phyloP scores from a whole-genome alignment of 2,329 filamentous ascomycete species.

The Ophiognomonia clavigignenti-juglandacearum region DNA sequence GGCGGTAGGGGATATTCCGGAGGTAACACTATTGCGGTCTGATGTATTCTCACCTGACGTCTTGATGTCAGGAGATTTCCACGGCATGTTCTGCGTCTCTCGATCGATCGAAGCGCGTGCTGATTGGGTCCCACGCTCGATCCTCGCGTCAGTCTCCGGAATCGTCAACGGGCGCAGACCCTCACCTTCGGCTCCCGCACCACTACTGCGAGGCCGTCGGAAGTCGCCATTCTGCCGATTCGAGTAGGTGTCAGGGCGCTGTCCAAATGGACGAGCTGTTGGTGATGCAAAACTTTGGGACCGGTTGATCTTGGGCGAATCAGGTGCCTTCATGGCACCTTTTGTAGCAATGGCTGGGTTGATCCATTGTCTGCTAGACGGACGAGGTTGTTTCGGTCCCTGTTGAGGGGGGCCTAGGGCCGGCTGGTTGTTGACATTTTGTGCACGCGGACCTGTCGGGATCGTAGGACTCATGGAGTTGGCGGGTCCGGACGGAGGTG shows the following conservation, averaged over 20 bases:
- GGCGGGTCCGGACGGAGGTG: slow-evolving; percentile 36
- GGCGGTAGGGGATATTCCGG: slow-evolving; percentile 13
- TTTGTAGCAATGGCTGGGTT: slow-evolving; percentile 44
- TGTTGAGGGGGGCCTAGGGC: slow-evolving; percentile 21
- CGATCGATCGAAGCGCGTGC: slow-evolving; percentile 27
- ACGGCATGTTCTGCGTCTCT: slow-evolving; percentile 19
- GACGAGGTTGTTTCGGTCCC: slow-evolving; percentile 35
- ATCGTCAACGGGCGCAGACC: slow-evolving; percentile 35
- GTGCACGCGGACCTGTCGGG: slow-evolving; percentile 49
- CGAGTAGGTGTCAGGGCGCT: slow-evolving; percentile 30
- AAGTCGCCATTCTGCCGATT: slow-evolving; percentile 38
- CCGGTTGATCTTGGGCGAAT: slow-evolving; percentile 47
- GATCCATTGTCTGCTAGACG: slow-evolving; percentile 57
- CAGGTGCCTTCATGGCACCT: slow-evolving; percentile 34
- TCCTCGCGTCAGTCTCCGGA: slow-evolving; percentile 40
- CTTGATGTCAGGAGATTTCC: slow-evolving; percentile 18
- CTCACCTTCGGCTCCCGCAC: slow-evolving; percentile 43
- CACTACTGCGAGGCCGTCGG: slow-evolving; percentile 48
- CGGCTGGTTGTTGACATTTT: slow-evolving; percentile 18
- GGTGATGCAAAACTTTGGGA: slow-evolving; percentile 45
- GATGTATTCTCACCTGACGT: slow-evolving; percentile 17
- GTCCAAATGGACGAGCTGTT: slow-evolving; percentile 25
- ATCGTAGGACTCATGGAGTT: slow-evolving; percentile 45
- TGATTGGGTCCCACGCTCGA: slow-evolving; percentile 35
- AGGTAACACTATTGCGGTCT: slow-evolving; percentile 15